Evolutionary conservation across 208 protist genomes (phyloP).

Genomic region (Leishmania arabica): DNA sequence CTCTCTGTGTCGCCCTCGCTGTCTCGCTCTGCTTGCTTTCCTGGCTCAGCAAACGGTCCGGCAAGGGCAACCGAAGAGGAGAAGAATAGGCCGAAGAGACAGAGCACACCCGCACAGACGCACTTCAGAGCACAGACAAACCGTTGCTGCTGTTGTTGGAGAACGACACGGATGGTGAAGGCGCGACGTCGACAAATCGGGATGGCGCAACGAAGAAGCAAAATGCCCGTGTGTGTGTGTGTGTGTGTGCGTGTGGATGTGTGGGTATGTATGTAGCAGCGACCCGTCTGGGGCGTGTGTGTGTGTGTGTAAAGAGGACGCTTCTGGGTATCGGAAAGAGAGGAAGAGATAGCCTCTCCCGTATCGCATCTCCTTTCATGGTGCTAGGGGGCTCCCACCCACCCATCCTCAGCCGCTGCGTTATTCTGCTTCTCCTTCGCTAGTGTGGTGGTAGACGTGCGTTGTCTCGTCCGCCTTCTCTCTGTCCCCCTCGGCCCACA

Average conservation of each 20-base stretch:
- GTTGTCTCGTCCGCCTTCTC: not conserved
- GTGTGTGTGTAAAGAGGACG: not conserved
- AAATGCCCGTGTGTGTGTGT: too few species aligned
- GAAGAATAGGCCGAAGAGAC: not conserved
- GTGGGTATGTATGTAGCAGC: too few species aligned
- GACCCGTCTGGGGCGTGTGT: too few species aligned
- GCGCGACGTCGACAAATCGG: too few species aligned
- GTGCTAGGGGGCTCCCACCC: not conserved
- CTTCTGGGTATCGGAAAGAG: not conserved
- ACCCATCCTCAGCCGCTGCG: not conserved
- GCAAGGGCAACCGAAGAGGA: not conserved
- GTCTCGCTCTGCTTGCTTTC: not conserved
- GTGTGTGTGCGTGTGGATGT: not conserved
- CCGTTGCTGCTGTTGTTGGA: not conserved
- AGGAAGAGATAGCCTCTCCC: not conserved
- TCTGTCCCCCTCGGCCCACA: not conserved
- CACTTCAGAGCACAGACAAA: not conserved
- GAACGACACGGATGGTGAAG: not conserved
- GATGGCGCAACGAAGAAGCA: too few species aligned
- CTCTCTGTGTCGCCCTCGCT: not conserved
- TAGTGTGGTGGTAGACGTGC: not conserved
- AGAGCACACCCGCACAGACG: not conserved
- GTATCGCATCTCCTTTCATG: not conserved
- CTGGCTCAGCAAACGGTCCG: not conserved
- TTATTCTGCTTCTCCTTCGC: not conserved